Conservation (phyloP, 148 eudicot genomes). For the Rhododendron williamsianum region DNA sequence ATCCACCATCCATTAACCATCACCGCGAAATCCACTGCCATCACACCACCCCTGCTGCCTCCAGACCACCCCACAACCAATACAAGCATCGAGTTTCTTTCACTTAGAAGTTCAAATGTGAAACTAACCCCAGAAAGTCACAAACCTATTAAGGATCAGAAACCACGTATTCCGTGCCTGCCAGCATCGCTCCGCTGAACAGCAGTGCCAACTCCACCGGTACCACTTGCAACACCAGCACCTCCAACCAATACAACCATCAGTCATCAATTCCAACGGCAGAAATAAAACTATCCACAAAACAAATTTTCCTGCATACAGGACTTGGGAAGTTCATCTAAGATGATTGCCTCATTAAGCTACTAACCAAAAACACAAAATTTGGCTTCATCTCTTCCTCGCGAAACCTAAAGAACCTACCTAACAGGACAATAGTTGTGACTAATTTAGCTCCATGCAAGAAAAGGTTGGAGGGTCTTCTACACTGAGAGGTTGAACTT, state of each 20-base stretch:
- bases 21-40: neutral
- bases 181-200: neutral
- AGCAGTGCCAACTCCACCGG: neutral
- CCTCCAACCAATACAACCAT: constrained; percentile 6
- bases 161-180: neutral
- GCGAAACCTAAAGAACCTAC: neutral
- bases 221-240: neutral
- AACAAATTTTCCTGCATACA: neutral
- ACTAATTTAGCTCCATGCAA: neutral
- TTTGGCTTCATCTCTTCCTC: neutral
- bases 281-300: neutral
- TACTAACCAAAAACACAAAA: neutral
- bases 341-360: neutral
- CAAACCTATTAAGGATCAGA: neutral
- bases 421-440: neutral
- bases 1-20: neutral
- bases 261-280: neutral
- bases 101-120: neutral
- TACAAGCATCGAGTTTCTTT: neutral
- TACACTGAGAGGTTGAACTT: neutral
- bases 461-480: neutral
- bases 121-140: neutral
- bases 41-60: neutral
- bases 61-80: neutral
- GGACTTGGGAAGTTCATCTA: neutral